phyloP scores from a whole-genome alignment of 2,329 filamentous ascomycete genomes.

The Colletotrichum tabaci region DNA sequence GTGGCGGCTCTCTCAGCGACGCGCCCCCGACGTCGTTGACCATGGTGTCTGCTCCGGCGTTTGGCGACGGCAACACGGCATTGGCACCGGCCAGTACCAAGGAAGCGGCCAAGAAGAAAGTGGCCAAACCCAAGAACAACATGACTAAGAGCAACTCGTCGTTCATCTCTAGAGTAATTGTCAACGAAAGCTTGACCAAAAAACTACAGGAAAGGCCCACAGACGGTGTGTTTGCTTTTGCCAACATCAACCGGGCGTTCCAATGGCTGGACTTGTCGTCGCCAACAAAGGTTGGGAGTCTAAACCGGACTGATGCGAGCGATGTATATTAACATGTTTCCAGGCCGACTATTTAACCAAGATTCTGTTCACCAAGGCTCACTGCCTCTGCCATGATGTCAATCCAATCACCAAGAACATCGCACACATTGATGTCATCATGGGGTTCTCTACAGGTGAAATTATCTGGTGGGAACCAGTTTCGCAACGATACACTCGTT shows the following conservation, averaged over 20 bases:
- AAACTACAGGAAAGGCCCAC: constrained; percentile 82
- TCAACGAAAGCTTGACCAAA: constrained; percentile 85
- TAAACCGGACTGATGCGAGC: constrained; percentile 39
- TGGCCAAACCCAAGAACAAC: constrained; percentile 92
- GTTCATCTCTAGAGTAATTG: constrained; percentile 96
- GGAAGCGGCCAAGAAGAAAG: constrained; percentile 81
- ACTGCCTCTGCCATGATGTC: constrained; percentile 94
- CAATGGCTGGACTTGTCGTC: constrained; percentile 92
- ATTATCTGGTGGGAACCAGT: constrained; percentile 99
- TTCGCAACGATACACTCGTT: constrained; percentile 92
- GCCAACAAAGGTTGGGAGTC: constrained; percentile 34
- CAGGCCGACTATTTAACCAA: constrained; percentile 93
- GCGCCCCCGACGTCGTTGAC: constrained; percentile 57
- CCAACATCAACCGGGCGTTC: constrained; percentile 94
- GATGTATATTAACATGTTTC: constrained; percentile 42
- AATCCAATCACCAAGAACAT: constrained; percentile 85
- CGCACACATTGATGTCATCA: constrained; percentile 88
- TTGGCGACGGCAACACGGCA: constrained; percentile 88
- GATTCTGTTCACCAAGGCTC: constrained; percentile 95
- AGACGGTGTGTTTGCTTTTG: constrained; percentile 91
- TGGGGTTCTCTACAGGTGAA: constrained; percentile 97
- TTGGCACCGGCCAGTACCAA: constrained; percentile 76
- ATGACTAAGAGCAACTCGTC: constrained; percentile 99
- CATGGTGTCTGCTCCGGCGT: constrained; percentile 73
- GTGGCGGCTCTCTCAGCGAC: constrained; percentile 68